Evolutionary conservation across 768 basidiomycete species (phyloP).

Genomic region (Daedalea quercina): DNA sequence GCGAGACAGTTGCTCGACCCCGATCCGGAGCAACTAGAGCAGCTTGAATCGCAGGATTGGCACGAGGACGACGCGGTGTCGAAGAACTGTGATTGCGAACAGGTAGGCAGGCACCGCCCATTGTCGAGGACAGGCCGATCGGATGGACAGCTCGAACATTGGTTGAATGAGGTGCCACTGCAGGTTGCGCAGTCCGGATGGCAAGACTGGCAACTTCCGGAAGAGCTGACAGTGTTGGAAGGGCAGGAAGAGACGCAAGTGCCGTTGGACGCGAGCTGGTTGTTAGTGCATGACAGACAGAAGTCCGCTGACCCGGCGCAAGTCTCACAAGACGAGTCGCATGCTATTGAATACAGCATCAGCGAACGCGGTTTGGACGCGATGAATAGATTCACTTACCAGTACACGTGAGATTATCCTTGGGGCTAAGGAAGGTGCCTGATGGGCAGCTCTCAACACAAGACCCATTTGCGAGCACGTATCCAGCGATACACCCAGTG

Average conservation of each 20-base stretch:
- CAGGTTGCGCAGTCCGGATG: constrained; percentile 86
- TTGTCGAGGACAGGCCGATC: constrained; percentile 64
- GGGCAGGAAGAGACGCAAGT: constrained; percentile 76
- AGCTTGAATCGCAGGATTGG: constrained; percentile 66
- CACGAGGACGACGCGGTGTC: constrained; percentile 60
- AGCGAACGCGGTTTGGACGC: not conserved
- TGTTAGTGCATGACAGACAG: constrained; percentile 68
- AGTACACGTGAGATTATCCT: constrained; percentile 69
- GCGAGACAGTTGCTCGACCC: constrained; percentile 66
- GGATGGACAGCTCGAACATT: constrained; percentile 68
- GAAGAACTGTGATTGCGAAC: constrained; percentile 66
- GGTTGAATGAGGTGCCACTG: constrained; percentile 68
- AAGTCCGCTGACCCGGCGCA: constrained; percentile 62
- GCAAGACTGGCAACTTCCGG: constrained; percentile 64
- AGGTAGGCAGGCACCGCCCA: constrained; percentile 75
- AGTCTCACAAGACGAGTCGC: constrained; percentile 66
- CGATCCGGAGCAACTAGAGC: constrained; percentile 70
- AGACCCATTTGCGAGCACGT: constrained; percentile 59
- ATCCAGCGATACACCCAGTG: constrained; percentile 74
- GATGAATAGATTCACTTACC: constrained; percentile 36
- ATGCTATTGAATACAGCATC: constrained; percentile 36
- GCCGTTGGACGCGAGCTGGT: constrained; percentile 62
- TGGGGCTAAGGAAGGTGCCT: constrained; percentile 64
- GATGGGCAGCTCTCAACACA: constrained; percentile 69
- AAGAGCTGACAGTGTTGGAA: constrained; percentile 57